Conservation (phyloP, 768 basidiomycete species). For the Suillus tomentosus region DNA sequence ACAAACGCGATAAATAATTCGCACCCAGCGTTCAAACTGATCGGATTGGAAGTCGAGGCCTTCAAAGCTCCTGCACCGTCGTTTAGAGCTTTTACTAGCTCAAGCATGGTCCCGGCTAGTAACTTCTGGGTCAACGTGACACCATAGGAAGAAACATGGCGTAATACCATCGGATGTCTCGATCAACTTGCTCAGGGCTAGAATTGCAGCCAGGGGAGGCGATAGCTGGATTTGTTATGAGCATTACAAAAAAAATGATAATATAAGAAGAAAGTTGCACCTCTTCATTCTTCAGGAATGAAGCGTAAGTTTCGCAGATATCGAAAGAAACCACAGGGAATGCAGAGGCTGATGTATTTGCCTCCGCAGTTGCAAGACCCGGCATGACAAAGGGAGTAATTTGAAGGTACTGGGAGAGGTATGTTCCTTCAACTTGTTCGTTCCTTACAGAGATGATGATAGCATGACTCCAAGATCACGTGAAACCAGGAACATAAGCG, state of each 20-base stretch:
- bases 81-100: slow-evolving; percentile 83
- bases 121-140: not conserved
- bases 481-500: not conserved
- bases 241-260: not conserved
- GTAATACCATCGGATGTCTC: slow-evolving; percentile 73
- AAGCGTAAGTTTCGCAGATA: slow-evolving; percentile 55
- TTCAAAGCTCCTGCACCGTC: slow-evolving; percentile 69
- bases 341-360: not conserved
- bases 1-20: slow-evolving; percentile 91
- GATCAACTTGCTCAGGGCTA: slow-evolving; percentile 81
- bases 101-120: slow-evolving; percentile 88
- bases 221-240: slow-evolving; percentile 55
- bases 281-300: slow-evolving; percentile 63
- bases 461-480: slow-evolving; percentile 1
- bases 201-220: slow-evolving; percentile 85
- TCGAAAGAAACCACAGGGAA: slow-evolving; percentile 36
- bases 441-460: slow-evolving; percentile 3
- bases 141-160: slow-evolving; percentile 10
- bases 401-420: not conserved
- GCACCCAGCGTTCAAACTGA: slow-evolving; percentile 86
- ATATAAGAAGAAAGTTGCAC: slow-evolving; percentile 41
- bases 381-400: slow-evolving; percentile 7
- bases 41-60: slow-evolving; percentile 67
- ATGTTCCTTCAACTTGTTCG: not conserved
- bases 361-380: not conserved